Evolutionary conservation across 305 asterid genomes (phyloP), one percentile per base, ranked within the genome.

Genomic region (Fraxinus angustifolia): DNA sequence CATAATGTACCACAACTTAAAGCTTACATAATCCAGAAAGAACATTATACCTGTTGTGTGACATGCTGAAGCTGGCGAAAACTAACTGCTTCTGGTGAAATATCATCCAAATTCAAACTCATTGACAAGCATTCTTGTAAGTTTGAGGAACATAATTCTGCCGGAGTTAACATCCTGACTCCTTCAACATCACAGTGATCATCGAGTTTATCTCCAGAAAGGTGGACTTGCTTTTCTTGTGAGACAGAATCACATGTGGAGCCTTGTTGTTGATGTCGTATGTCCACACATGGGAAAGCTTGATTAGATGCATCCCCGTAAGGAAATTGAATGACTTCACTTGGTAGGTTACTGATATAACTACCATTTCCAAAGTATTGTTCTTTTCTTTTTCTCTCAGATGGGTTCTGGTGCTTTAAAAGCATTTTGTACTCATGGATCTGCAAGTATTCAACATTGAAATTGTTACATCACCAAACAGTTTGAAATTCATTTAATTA

Each of bases 61-160:
- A 90, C 93, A 84, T 77, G 93, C 85, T 90, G 94, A 82, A 94
- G 98, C 88, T 88, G 97, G 81, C 83, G 88, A 83, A 94, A 91
- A 83, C 92, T 87, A 84, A 90, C 87, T 53, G 92, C 97, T 87
- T 91, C 97, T 45, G 79, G 89, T 80, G 97, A 90, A 82, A 81
- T 85, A 83, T 90, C 96, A 87, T 87, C 88, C 56, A 83, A 78
- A 60, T 85, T 89, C 16, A 92, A 85, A 85, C 81, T 85, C 83
- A 73, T 72, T 2, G 87, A 79, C 42, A 91, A 81, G 79, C 86
- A 75, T 83, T 86, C 93, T 82, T 85, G 91, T 84, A 84, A 53
- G 67, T 82, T 80, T 19, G 93, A 90, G 80, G 93, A 81, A 80
- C 85, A 90, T 81, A 87, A 78, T 81, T 87, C 93, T 38, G 84